Evolutionary conservation across 1,284 basidiomycete species (phyloP), one percentile per base, ranked within the genome.

Genomic region (Ganoderma lucidum): DNA sequence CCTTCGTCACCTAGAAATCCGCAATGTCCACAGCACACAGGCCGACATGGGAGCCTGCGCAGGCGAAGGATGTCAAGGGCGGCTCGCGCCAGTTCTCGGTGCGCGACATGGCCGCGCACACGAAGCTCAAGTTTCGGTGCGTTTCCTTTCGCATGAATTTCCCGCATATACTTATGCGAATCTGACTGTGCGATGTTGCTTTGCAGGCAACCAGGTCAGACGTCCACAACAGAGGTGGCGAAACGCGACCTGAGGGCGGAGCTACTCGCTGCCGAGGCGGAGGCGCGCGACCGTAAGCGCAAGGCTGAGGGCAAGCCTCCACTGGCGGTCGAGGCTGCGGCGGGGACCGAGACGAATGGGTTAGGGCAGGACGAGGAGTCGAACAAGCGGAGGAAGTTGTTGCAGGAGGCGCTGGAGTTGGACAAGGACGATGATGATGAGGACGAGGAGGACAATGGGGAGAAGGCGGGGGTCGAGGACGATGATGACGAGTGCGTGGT

Each of bases 51-150:
- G 93, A 95, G 74, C 93, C 93, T 2, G 93, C 93, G 0, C 93
- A 95, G 78, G 93, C 92, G n/a, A 89, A 88, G 75, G 92, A 94
- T 79, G 90, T 92, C 74, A 96, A 95, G 80, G 93, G 92, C 14
- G 95, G 94, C 67, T 96, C 95, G 60, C 90, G 94, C 71, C 94
- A 96, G 79, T 94, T 92, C 82, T 96, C 95, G 17, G 93, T 94
- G 77, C 89, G 93, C 69, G 95, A 97, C 79, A 93, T 97, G 86
- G 94, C 96, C 3, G 87, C 94, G 4, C 94, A 98, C 80, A 98
- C 96, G 1, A 97, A 97, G 82, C 91, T 98, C 73, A 98, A 98
- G 85, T 98, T 98, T 83, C 90, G 96, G 90, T 94, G 72, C 64
- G 74, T 72, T 44, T 30, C 41, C 4, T 41, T 19, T 28, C 17